A percentile compares a stretch with the other conserved stretches of the same genome.
phyloP scores from a whole-genome alignment of 352 stramenopile genomes.

The Phytophthora pini region DNA sequence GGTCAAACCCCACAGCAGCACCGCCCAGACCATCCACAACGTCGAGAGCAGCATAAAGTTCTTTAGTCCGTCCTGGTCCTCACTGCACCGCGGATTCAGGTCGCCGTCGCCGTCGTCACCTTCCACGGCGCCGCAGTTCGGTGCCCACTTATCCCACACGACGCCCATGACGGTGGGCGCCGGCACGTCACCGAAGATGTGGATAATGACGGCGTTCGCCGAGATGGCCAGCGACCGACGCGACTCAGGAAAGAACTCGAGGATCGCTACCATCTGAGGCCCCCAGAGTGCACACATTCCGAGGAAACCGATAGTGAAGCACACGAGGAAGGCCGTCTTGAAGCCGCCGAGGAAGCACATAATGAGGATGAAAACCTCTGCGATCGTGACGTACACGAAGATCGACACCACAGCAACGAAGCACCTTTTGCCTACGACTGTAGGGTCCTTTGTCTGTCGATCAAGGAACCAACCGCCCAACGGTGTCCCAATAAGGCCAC shows the following conservation, averaged over 20 bases:
- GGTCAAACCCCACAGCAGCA: constrained; percentile 51
- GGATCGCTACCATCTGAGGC: constrained; percentile 69
- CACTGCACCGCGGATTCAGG: constrained; percentile 51
- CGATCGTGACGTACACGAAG: constrained; percentile 48
- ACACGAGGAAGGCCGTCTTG: constrained; percentile 47
- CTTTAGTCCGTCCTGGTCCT: constrained; percentile 48
- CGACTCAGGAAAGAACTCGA: constrained; percentile 75
- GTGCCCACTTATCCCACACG: constrained; percentile 85
- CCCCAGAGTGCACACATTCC: constrained; percentile 58
- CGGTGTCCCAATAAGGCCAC: constrained; percentile 75
- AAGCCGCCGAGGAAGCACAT: constrained; percentile 38
- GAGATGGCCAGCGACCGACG: constrained; percentile 79
- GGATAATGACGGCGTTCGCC: constrained; percentile 80
- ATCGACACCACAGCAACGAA: constrained; percentile 46
- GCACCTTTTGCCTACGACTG: constrained; percentile 34
- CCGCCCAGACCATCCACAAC: constrained; percentile 57
- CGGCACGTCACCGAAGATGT: constrained; percentile 91
- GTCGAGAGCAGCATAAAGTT: constrained; percentile 58
- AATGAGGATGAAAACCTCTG: constrained; percentile 44
- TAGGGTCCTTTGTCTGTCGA: constrained; percentile 40
- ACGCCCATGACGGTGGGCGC: constrained; percentile 83
- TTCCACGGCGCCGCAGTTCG: constrained; percentile 62
- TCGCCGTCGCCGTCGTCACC: constrained; percentile 31
- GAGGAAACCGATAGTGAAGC: constrained; percentile 52
- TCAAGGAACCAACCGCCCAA: constrained; percentile 71